Conservation (phyloP, 2,329 filamentous ascomycete species). For the Arthrobotrys conoides region DNA sequence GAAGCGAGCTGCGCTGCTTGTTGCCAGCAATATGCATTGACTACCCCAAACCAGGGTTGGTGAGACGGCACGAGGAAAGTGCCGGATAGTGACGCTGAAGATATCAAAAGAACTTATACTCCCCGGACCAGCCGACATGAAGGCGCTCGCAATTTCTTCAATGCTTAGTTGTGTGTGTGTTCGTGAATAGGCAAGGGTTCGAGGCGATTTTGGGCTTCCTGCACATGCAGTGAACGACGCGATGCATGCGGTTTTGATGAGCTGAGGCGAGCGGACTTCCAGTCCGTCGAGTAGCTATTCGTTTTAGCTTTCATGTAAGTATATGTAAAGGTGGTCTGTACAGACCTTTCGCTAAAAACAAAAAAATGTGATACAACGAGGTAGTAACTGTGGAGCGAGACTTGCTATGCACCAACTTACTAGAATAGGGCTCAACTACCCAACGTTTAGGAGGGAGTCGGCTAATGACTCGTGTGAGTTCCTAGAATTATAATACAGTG, state of each 20-base stretch:
- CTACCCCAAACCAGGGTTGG: slow-evolving; percentile 32
- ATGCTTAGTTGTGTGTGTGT: background rate
- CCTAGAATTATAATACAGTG: background rate
- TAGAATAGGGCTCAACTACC: background rate
- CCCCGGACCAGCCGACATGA: slow-evolving; percentile 6
- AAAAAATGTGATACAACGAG: slow-evolving; percentile 24
- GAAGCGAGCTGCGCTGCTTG: slow-evolving; percentile 23
- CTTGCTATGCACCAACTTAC: slow-evolving; percentile 11
- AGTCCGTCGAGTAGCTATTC: slow-evolving; percentile 8
- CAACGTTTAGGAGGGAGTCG: background rate
- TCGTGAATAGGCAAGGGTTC: slow-evolving; percentile 2
- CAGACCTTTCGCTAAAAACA: background rate
- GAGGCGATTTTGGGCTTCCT: background rate
- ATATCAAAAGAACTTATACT: background rate
- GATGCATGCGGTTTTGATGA: slow-evolving; percentile 23
- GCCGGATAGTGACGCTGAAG: slow-evolving; percentile 15
- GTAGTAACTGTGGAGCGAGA: slow-evolving; percentile 11
- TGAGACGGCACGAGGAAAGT: slow-evolving; percentile 32
- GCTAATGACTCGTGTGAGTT: slow-evolving; percentile 6
- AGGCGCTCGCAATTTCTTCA: slow-evolving; percentile 18
- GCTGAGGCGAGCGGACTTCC: slow-evolving; percentile 19
- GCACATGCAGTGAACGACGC: slow-evolving; percentile 29
- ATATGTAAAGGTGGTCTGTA: slow-evolving; percentile 18
- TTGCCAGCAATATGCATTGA: slow-evolving; percentile 22
- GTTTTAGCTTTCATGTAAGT: background rate